These are phyloP conservation scores for Wickerhamomyces alni DNA, from an alignment of 805 yeast genomes.

Conservation along the genomic window DNA sequence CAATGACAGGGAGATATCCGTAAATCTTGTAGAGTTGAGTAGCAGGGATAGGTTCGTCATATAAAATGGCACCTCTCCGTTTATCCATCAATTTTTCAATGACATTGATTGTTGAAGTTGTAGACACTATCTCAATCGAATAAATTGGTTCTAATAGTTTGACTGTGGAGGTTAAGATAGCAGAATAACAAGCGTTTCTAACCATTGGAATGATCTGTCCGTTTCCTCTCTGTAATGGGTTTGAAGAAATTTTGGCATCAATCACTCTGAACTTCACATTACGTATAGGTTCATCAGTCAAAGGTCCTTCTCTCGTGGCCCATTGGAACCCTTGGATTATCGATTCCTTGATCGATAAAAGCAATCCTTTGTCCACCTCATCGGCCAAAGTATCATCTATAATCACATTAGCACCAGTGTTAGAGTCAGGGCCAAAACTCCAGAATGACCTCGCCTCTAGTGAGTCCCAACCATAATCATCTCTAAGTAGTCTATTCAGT, in stretches of 20 bases:
- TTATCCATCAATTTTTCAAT: slow-evolving; percentile 44
- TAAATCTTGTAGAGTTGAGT: slow-evolving; percentile 57
- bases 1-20: slow-evolving; percentile 81
- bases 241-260: slow-evolving; percentile 47
- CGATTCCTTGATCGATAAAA: slow-evolving; percentile 43
- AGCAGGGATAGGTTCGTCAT: slow-evolving; percentile 56
- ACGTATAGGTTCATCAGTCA: slow-evolving; percentile 79
- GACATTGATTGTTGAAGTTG: slow-evolving; percentile 39
- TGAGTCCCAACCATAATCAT: slow-evolving; percentile 72
- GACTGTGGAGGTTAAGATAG: slow-evolving; percentile 74
- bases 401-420: slow-evolving; percentile 43
- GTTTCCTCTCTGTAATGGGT: slow-evolving; percentile 42
- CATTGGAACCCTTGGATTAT: slow-evolving; percentile 77
- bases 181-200: slow-evolving; percentile 78
- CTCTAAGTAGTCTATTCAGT: slow-evolving; percentile 49
- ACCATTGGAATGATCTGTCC: slow-evolving; percentile 79
- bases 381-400: slow-evolving; percentile 70
- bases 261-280: slow-evolving; percentile 66
- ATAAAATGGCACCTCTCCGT: slow-evolving; percentile 62
- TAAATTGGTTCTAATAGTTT: slow-evolving; percentile 78
- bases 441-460: slow-evolving; percentile 77
- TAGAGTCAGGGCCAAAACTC: slow-evolving; percentile 60
- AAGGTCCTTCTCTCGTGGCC: slow-evolving; percentile 83
- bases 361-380: slow-evolving; percentile 54
- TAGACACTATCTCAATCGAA: slow-evolving; percentile 51